Percentiles rank a stretch among this genome's conserved stretches.
phyloP scores from a whole-genome alignment of 257 asterid species.

The Verbena officinalis region DNA sequence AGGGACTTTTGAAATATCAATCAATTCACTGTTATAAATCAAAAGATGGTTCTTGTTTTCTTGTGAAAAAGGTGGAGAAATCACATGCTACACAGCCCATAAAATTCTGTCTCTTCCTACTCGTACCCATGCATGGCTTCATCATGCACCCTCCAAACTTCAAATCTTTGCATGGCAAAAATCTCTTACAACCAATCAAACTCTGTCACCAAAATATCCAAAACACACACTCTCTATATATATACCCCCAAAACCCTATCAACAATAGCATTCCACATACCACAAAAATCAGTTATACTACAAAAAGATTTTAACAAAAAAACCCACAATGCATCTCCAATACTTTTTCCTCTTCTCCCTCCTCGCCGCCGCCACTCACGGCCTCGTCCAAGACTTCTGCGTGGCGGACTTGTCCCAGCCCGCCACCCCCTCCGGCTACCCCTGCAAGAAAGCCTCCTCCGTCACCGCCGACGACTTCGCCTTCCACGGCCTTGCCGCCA shows the following conservation, averaged over 20 bases:
- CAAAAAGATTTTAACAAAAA: too few species aligned
- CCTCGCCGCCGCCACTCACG: slow-evolving; percentile 33
- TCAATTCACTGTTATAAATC: not conserved
- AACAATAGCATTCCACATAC: slow-evolving; percentile 10
- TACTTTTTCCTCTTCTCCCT: slow-evolving; percentile 26
- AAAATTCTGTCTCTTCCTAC: slow-evolving; percentile 4
- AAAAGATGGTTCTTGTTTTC: slow-evolving; percentile 44
- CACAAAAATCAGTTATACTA: not conserved
- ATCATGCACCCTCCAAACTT: too few species aligned
- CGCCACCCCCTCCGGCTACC: slow-evolving; percentile 67
- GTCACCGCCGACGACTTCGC: slow-evolving; percentile 64
- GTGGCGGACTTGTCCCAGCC: slow-evolving; percentile 67
- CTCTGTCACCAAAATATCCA: slow-evolving; percentile 21
- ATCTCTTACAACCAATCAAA: slow-evolving; percentile 20
- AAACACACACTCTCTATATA: slow-evolving; percentile 21
- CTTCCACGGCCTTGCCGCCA: slow-evolving; percentile 45
- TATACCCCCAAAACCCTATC: slow-evolving; percentile 33
- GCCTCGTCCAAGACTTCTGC: slow-evolving; percentile 75
- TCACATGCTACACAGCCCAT: slow-evolving; percentile 45
- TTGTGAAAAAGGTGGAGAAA: slow-evolving; percentile 17
- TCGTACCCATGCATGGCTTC: slow-evolving; percentile 15
- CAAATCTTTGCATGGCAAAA: slow-evolving; percentile 19
- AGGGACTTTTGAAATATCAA: too few species aligned
- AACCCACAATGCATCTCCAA: slow-evolving; percentile 34
- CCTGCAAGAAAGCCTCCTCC: slow-evolving; percentile 60